A percentile compares a stretch with the other conserved stretches of the same genome.
These are phyloP conservation scores for Ceratocystis cacaofunesta DNA, from an alignment of 2,329 filamentous ascomycete species.

Conservation along the genomic window DNA sequence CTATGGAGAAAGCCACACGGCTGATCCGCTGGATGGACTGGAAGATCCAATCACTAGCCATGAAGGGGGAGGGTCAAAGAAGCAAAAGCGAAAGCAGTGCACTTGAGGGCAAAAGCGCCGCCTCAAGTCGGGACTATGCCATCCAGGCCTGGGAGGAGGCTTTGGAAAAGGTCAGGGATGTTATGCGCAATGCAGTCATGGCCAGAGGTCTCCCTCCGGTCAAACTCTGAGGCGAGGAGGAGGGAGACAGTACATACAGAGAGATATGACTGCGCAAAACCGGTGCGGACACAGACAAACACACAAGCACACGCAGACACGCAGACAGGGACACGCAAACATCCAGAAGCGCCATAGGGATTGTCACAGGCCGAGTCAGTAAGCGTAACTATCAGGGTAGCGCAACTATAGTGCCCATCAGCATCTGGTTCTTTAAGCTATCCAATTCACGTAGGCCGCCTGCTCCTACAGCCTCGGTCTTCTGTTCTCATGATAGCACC, in stretches of 20 bases:
- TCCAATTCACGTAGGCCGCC: slow-evolving; percentile 33
- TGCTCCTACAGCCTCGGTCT: slow-evolving; percentile 28
- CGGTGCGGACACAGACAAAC: too few relatives aligned
- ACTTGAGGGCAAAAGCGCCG: slow-evolving; percentile 22
- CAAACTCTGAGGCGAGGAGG: background rate
- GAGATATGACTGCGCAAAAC: too few relatives aligned
- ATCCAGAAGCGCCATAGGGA: slow-evolving; percentile 19
- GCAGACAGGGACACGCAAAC: background rate
- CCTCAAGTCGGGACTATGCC: background rate
- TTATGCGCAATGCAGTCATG: slow-evolving; percentile 40
- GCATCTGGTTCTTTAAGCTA: slow-evolving; percentile 28
- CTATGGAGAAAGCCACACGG: slow-evolving; percentile 59
- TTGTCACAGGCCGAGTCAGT: slow-evolving; percentile 34
- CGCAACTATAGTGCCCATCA: slow-evolving; percentile 36
- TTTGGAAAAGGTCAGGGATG: slow-evolving; percentile 30
- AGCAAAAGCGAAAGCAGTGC: slow-evolving; percentile 25
- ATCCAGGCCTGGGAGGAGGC: slow-evolving; percentile 32
- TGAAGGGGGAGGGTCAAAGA: background rate
- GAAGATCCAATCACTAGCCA: slow-evolving; percentile 26
- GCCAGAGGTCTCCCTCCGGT: slow-evolving; percentile 34
- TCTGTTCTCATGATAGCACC: slow-evolving; percentile 43
- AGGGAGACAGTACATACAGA: background rate
- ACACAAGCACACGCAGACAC: too few relatives aligned
- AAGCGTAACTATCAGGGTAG: slow-evolving; percentile 30
- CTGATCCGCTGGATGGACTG: slow-evolving; percentile 54